Conservation (phyloP, 768 basidiomycete genomes). For the Exidia glandulosa region DNA sequence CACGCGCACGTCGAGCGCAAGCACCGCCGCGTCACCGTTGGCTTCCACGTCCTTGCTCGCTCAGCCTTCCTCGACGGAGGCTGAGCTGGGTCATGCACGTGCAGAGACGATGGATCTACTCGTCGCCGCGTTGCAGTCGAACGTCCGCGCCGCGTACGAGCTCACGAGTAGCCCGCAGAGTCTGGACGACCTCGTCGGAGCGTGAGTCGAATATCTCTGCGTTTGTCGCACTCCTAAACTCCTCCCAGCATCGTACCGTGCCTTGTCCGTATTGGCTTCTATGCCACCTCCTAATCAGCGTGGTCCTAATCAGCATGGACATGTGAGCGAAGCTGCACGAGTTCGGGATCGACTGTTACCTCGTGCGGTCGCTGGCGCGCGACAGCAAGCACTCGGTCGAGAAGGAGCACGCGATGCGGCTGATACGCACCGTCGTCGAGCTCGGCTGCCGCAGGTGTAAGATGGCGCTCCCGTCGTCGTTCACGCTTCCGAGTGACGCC, state of each 20-base stretch:
- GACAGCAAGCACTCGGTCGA: conserved; percentile 76
- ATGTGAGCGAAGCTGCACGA: conserved; percentile 47
- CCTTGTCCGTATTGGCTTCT: conserved; percentile 75
- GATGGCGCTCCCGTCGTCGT: too few relatives aligned
- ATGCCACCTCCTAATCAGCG: conserved; percentile 65
- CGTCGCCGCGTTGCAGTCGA: conserved; percentile 53
- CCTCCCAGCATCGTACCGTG: conserved; percentile 60
- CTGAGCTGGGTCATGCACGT: conserved; percentile 41
- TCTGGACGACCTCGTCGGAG: conserved; percentile 52
- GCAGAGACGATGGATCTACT: conserved; percentile 57
- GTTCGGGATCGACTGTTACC: conserved; percentile 75
- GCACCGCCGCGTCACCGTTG: not conserved
- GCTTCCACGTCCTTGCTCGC: conserved; percentile 7
- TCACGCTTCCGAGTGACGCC: conserved; percentile 45
- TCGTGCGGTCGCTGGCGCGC: conserved; percentile 76
- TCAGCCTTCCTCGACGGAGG: conserved; percentile 11
- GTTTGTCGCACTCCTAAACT: conserved; percentile 34
- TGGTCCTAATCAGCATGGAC: conserved; percentile 60
- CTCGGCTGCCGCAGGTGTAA: conserved; percentile 38
- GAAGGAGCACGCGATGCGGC: conserved; percentile 86
- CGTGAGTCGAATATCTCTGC: too few relatives aligned
- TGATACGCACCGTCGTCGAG: conserved; percentile 59
- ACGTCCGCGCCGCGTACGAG: conserved; percentile 67
- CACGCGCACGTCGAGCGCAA: conserved; percentile 5
- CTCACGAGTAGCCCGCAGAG: too few relatives aligned